These are phyloP conservation scores for Backusella mclennaniae DNA, from an alignment of 192 early-diverging fungal species.

Conservation along the genomic window DNA sequence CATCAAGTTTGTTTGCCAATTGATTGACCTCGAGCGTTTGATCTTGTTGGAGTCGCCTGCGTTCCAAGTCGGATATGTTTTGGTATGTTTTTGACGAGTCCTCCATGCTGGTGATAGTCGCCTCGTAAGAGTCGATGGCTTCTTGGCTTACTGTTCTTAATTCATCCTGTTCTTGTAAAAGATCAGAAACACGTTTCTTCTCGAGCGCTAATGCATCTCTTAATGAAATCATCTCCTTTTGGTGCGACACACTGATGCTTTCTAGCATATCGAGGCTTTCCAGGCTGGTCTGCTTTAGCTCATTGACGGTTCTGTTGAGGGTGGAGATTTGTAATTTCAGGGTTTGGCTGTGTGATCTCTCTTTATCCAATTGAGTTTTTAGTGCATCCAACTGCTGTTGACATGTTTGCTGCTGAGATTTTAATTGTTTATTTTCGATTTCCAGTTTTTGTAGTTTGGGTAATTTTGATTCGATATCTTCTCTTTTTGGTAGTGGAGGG, in stretches of 20 bases:
- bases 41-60: background rate
- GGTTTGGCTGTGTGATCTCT: background rate
- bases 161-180: constrained; percentile 30
- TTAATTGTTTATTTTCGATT: constrained; percentile 1
- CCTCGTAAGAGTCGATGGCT: constrained; percentile 39
- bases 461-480: background rate
- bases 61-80: background rate
- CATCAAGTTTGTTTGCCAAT: background rate
- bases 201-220: background rate
- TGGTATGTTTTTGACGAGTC: background rate
- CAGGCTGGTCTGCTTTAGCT: constrained; percentile 30
- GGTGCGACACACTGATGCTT: constrained; percentile 9
- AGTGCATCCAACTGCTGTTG: background rate
- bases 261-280: constrained; percentile 37
- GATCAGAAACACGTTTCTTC: background rate
- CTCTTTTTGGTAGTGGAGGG: constrained; percentile 2
- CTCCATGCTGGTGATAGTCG: constrained; percentile 15
- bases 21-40: background rate
- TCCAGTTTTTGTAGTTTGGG: background rate
- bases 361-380: background rate
- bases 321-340: background rate
- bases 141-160: constrained; percentile 35
- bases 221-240: constrained; percentile 18
- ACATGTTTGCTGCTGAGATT: background rate
- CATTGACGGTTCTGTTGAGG: constrained; percentile 10